Evolutionary conservation across 202 grass and related monocot species (phyloP), one percentile per base, ranked within the genome.

Genomic region (Schoenoplectus tabernaemontani): DNA sequence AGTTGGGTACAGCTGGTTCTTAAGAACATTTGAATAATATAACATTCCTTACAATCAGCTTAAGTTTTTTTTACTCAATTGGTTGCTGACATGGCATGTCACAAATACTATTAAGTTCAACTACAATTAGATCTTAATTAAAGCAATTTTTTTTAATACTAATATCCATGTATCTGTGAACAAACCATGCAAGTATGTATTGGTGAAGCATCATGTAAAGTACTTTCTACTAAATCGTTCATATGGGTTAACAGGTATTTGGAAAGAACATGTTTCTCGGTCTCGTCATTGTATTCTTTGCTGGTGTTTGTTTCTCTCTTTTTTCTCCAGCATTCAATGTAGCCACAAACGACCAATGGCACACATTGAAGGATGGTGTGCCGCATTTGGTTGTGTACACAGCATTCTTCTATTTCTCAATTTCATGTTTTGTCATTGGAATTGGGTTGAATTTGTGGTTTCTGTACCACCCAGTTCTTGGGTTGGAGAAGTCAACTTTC

Each of bases 371-470:
- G 68, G 66, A 90, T 0, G 83, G 96, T 9, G 92, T 95, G 20
- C 90, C 89, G 0, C 96, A 98, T 73, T 64, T 98, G 48, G 91
- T 95, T 68, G 88, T 98, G 34, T 98, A 98, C 86, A 98, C 96
- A 0, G 91, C 91, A 59, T 98, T 98, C 88, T 95, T 98, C 86
- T 98, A 98, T 82, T 98, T 98, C 89, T 98, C 96, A 56, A 81
- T 95, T 11, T 92, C 96, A 0, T 95, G 96, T 57, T 98, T 95
- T 5, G 65, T 87, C 23, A 17, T 95, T 0, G 96, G 96, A 57
- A 77, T 95, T 5, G 90, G 90, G 0, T 63, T 98, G 20, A 98
- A 98, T 87, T 62, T 98, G 15, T 73, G 91, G 39, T 98, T 98
- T 80, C 86, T 98, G 32, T 98, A 95, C 88, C 79, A 82, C 20